phyloP scores from a whole-genome alignment of 73 alveolate species.

The Durusdinium trenchii region DNA sequence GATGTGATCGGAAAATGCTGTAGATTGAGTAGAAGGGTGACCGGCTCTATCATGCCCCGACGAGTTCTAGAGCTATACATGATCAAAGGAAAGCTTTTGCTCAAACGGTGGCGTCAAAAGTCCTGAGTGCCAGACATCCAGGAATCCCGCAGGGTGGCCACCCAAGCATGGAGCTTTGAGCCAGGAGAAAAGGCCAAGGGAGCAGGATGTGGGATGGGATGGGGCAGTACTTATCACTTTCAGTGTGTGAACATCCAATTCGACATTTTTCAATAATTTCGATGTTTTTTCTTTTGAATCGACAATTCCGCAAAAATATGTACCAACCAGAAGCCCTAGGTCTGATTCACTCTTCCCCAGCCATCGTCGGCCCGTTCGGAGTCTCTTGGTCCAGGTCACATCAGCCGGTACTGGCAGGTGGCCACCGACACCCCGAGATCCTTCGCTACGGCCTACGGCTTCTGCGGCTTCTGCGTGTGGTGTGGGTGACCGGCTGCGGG shows the following conservation, averaged over 20 bases:
- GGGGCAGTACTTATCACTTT: no score
- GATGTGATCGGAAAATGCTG: neutral
- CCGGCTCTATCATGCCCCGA: no score
- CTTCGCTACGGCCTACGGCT: constrained; percentile 41
- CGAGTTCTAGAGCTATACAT: neutral
- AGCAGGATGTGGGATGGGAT: no score
- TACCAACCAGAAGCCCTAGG: no score
- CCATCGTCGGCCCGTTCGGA: neutral
- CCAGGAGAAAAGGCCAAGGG: no score
- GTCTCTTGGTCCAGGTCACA: neutral
- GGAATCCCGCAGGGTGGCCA: no score
- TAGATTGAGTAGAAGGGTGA: neutral
- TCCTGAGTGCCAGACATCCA: no score
- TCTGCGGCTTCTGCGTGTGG: neutral
- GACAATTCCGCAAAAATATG: no score
- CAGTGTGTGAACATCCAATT: no score
- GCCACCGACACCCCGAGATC: constrained; percentile 92
- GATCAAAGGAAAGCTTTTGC: constrained; percentile 1
- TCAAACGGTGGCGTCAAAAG: neutral
- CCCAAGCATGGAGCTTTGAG: no score
- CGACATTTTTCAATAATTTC: no score
- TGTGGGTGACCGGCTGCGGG: neutral
- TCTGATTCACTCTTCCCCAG: neutral
- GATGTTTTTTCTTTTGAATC: no score
- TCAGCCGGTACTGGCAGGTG: constrained; percentile 51